These are phyloP conservation scores for Termitomyces heimii DNA, from an alignment of 768 basidiomycete genomes.

Conservation along the genomic window DNA sequence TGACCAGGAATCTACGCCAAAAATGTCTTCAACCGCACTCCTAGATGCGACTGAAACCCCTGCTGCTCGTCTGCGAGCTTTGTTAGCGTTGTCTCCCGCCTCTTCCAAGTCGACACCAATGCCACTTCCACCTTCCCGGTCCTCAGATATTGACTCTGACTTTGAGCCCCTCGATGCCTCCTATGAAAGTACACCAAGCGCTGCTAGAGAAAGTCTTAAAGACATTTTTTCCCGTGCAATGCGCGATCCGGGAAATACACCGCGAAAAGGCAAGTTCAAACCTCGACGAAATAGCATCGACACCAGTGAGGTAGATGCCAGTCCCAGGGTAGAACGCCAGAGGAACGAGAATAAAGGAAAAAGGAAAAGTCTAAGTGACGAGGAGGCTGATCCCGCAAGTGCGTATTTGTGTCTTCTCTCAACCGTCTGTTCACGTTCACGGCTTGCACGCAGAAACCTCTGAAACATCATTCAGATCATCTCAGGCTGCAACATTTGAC, in stretches of 20 bases:
- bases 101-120: constrained; percentile 17
- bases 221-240: constrained; percentile 63
- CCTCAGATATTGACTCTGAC: constrained; percentile 51
- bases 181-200: constrained; percentile 31
- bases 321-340: constrained; percentile 37
- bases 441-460: constrained; percentile 14
- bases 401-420: constrained; percentile 17
- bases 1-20: constrained; percentile 34
- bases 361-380: constrained; percentile 60
- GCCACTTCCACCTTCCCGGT: constrained; percentile 23
- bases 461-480: constrained; percentile 32
- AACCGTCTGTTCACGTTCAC: constrained; percentile 8
- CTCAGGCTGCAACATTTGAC: constrained; percentile 42
- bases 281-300: constrained; percentile 56
- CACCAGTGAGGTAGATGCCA: constrained; percentile 52
- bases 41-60: constrained; percentile 35
- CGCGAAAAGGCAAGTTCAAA: constrained; percentile 40
- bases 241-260: constrained; percentile 59
- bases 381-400: constrained; percentile 53
- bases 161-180: constrained; percentile 43
- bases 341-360: constrained; percentile 41
- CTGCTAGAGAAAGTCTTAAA: constrained; percentile 53
- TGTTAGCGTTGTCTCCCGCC: constrained; percentile 48
- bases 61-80: constrained; percentile 57
- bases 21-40: constrained; percentile 18